Evolutionary conservation across 768 basidiomycete species (phyloP).

Genomic region (Auricularia heimuer): DNA sequence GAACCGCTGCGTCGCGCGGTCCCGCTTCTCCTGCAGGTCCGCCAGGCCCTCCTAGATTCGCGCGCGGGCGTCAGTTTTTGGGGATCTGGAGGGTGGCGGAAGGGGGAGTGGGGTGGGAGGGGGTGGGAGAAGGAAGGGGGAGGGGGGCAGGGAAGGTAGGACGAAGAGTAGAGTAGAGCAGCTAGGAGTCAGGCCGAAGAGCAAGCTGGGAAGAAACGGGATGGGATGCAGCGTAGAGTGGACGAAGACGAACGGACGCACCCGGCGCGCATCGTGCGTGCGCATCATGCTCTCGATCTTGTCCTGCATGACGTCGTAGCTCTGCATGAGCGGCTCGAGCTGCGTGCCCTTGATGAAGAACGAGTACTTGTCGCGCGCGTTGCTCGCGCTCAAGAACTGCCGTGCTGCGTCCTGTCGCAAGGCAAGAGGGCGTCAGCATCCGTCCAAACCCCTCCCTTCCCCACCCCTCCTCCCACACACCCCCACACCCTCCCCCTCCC

Average conservation of each 20-base stretch:
- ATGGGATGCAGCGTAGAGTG: too few species aligned
- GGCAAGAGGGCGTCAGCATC: too few species aligned
- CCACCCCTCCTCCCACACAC: too few species aligned
- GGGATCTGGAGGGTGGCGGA: too few species aligned
- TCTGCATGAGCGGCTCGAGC: constrained; percentile 74
- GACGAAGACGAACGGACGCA: too few species aligned
- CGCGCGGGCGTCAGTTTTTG: constrained; percentile 34
- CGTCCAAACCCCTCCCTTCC: too few species aligned
- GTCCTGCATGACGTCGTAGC: constrained; percentile 68
- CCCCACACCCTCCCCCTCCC: too few species aligned
- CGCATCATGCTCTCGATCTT: constrained; percentile 45
- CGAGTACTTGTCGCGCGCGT: constrained; percentile 85
- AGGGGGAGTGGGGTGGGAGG: too few species aligned
- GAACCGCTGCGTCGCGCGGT: constrained; percentile 48
- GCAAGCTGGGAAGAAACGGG: too few species aligned
- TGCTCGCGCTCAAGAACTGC: constrained; percentile 78
- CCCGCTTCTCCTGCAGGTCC: constrained; percentile 52
- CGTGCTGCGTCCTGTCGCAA: constrained; percentile 45
- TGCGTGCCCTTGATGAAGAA: constrained; percentile 94
- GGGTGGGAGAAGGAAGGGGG: too few species aligned
- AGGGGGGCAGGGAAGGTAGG: too few species aligned
- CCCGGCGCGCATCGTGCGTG: too few species aligned
- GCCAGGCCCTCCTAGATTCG: constrained; percentile 60
- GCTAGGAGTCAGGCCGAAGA: not conserved
- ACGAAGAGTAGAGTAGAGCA: not conserved